phyloP scores from a whole-genome alignment of 2,329 filamentous ascomycete species.

The Colletotrichum sp. region DNA sequence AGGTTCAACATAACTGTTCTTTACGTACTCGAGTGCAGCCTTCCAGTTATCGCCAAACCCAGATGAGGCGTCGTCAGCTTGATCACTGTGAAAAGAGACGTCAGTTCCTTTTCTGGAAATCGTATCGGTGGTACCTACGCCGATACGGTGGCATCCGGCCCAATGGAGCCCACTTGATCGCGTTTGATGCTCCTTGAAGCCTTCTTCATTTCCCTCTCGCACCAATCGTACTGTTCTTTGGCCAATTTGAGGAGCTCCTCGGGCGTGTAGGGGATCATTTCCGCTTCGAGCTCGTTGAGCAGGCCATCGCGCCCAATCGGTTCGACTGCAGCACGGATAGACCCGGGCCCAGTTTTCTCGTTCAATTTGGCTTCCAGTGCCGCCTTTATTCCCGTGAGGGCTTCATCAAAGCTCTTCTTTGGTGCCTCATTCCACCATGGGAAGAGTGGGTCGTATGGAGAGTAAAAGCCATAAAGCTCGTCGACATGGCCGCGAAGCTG shows the following conservation, averaged over 20 bases:
- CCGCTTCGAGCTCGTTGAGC: conserved; percentile 55
- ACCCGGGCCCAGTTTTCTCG: not conserved
- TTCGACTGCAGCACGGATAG: conserved; percentile 44
- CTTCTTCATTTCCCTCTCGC: conserved; percentile 57
- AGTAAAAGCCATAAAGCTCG: conserved; percentile 57
- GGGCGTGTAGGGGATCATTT: conserved; percentile 64
- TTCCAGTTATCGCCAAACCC: conserved; percentile 52
- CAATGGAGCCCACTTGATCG: not conserved
- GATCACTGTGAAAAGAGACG: not conserved
- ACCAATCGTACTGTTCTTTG: conserved; percentile 59
- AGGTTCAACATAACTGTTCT: conserved; percentile 57
- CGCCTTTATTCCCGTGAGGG: conserved; percentile 38
- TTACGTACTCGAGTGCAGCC: conserved; percentile 60
- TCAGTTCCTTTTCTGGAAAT: not conserved
- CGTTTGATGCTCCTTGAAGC: conserved; percentile 51
- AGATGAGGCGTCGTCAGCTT: not conserved
- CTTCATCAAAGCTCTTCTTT: conserved; percentile 41
- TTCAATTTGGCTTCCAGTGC: conserved; percentile 44
- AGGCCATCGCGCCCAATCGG: conserved; percentile 59
- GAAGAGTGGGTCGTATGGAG: conserved; percentile 60
- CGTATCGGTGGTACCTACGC: not conserved
- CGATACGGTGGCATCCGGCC: not conserved
- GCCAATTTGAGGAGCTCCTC: conserved; percentile 60
- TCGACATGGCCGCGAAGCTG: conserved; percentile 44
- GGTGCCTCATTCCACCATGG: conserved; percentile 61